These are phyloP conservation scores for Colletotrichum graminicola DNA, from an alignment of 2,329 filamentous ascomycete species.

Conservation along the genomic window DNA sequence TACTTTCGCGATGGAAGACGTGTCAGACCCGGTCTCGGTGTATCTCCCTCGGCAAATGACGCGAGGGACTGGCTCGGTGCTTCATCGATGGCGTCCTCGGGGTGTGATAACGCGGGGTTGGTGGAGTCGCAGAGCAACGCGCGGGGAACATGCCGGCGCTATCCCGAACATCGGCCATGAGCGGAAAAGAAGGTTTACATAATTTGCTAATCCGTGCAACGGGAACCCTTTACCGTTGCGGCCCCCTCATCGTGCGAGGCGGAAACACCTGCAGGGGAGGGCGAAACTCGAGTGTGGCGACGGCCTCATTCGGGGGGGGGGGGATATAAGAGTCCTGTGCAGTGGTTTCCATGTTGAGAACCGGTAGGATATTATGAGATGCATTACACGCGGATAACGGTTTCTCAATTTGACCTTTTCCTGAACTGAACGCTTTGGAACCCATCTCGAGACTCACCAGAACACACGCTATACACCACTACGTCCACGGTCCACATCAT, in stretches of 20 bases:
- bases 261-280: slow-evolving; percentile 28
- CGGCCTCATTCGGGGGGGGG: slow-evolving; percentile 27
- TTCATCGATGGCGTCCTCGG: slow-evolving; percentile 37
- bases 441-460: background rate
- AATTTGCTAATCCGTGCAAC: slow-evolving; percentile 28
- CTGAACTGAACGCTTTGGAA: background rate
- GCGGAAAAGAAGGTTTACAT: slow-evolving; percentile 36
- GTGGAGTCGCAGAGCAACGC: slow-evolving; percentile 14
- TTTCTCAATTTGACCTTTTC: background rate
- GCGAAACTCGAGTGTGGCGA: slow-evolving; percentile 22
- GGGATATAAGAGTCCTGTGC: slow-evolving; percentile 31
- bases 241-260: background rate
- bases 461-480: background rate
- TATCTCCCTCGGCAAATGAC: slow-evolving; percentile 30
- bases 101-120: slow-evolving; percentile 38
- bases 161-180: slow-evolving; percentile 9
- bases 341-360: background rate
- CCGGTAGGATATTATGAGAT: slow-evolving; percentile 23
- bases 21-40: slow-evolving; percentile 39
- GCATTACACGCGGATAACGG: slow-evolving; percentile 15
- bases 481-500: slow-evolving; percentile 38
- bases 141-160: slow-evolving; percentile 34
- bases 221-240: background rate
- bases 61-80: slow-evolving; percentile 22
- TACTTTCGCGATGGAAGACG: slow-evolving; percentile 18